These are phyloP conservation scores for Paraphaeosphaeria minitans DNA, from an alignment of 2,329 filamentous ascomycete genomes.

Conservation along the genomic window DNA sequence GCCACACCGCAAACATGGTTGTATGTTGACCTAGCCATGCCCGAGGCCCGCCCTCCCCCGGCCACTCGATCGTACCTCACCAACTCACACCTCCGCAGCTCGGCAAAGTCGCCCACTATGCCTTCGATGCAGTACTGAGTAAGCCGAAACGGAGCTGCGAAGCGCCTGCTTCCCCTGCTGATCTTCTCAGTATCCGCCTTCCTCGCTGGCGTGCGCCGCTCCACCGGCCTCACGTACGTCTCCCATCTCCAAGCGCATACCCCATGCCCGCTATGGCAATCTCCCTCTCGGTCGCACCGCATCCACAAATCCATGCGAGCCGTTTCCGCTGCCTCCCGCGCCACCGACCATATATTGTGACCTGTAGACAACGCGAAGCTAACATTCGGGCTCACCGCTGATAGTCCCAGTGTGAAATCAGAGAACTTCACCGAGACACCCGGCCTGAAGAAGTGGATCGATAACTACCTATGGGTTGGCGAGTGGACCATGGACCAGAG, in stretches of 20 bases:
- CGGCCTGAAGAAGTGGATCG: slow-evolving; percentile 84
- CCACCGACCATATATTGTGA: slow-evolving; percentile 1
- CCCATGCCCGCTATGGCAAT: not conserved
- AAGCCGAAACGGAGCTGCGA: slow-evolving; percentile 48
- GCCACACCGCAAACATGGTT: slow-evolving; percentile 38
- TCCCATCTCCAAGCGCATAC: slow-evolving; percentile 18
- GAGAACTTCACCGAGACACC: slow-evolving; percentile 84
- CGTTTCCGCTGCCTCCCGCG: not conserved
- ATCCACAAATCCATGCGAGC: not conserved
- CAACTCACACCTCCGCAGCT: slow-evolving; percentile 74
- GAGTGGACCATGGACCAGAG: slow-evolving; percentile 99
- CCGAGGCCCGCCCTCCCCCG: slow-evolving; percentile 17
- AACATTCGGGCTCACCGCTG: slow-evolving; percentile 49
- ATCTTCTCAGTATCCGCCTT: slow-evolving; percentile 79
- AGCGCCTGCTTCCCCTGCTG: slow-evolving; percentile 18
- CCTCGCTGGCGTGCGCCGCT: slow-evolving; percentile 95
- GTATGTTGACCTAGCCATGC: slow-evolving; percentile 38
- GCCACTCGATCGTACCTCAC: slow-evolving; percentile 23
- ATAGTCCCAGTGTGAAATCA: slow-evolving; percentile 80
- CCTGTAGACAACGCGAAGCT: slow-evolving; percentile 38
- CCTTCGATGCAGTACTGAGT: slow-evolving; percentile 93
- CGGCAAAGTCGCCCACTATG: slow-evolving; percentile 90
- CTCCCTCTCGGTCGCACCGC: too few relatives aligned
- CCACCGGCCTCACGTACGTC: slow-evolving; percentile 93
- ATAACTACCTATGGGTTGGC: slow-evolving; percentile 90